These are phyloP conservation scores for Tylopilus plumbeoviolaceoides DNA, from an alignment of 768 basidiomycete species.

Conservation along the genomic window DNA sequence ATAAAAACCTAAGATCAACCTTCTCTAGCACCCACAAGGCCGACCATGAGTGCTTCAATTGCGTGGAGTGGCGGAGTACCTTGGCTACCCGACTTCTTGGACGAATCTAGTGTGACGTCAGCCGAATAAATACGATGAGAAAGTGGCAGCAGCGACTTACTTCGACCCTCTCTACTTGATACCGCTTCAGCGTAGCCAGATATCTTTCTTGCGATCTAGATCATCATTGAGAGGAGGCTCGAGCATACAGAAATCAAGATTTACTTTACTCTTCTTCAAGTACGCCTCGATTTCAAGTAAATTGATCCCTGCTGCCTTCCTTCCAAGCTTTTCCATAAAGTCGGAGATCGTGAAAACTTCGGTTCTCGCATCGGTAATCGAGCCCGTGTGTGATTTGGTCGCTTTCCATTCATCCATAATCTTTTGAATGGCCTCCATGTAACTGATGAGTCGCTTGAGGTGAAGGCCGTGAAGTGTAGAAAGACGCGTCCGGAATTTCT, in stretches of 20 bases:
- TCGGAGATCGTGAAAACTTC: constrained; percentile 70
- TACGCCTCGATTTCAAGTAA: constrained; percentile 79
- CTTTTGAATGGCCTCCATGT: constrained; percentile 66
- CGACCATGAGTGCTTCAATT: constrained; percentile 75
- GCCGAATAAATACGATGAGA: no score
- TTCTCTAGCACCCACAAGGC: constrained; percentile 74
- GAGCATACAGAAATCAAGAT: constrained; percentile 24
- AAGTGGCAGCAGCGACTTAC: no score
- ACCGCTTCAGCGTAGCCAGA: constrained; percentile 76
- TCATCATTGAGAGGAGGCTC: background rate
- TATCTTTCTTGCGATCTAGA: constrained; percentile 70
- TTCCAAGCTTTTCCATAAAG: constrained; percentile 62
- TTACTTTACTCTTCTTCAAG: constrained; percentile 83
- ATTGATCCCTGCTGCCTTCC: constrained; percentile 71
- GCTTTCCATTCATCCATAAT: constrained; percentile 52
- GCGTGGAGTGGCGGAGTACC: constrained; percentile 72
- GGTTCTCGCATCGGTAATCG: constrained; percentile 20
- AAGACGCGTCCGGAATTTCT: constrained; percentile 74
- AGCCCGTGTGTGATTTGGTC: constrained; percentile 16
- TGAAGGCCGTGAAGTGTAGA: constrained; percentile 70
- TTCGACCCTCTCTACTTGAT: constrained; percentile 14
- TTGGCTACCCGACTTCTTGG: constrained; percentile 21
- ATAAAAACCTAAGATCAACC: constrained; percentile 36
- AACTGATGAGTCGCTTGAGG: constrained; percentile 70
- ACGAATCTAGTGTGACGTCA: background rate